Evolutionary conservation across 208 protist genomes (phyloP).

Genomic region (Wallacemonas sp.): DNA sequence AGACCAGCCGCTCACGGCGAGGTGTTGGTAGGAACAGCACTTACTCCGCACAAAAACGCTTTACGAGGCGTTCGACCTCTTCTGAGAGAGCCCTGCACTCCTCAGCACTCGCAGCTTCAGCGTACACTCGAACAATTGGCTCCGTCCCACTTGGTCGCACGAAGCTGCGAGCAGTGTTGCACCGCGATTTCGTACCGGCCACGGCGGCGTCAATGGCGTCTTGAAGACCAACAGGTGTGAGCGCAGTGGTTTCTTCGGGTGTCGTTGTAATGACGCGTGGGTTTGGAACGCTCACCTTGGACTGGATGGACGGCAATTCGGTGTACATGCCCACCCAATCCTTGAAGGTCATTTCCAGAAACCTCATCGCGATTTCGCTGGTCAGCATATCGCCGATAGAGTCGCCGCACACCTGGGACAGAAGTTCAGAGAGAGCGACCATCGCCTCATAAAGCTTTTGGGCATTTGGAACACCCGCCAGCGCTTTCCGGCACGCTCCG

Average conservation of each 20-base stretch:
- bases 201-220: constrained; percentile 80
- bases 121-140: constrained; percentile 91
- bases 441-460: not conserved
- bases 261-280: constrained; percentile 71
- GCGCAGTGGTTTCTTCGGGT: constrained; percentile 51
- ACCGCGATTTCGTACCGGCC: not conserved
- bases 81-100: constrained; percentile 31
- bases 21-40: not conserved
- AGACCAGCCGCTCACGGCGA: no score
- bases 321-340: constrained; percentile 59
- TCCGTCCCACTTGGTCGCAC: constrained; percentile 95
- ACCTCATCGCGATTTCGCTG: constrained; percentile 59
- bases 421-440: constrained; percentile 27
- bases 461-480: not conserved
- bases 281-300: constrained; percentile 50
- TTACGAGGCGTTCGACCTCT: constrained; percentile 35
- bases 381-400: constrained; percentile 79
- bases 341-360: constrained; percentile 32
- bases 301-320: constrained; percentile 54
- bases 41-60: constrained; percentile 32
- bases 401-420: constrained; percentile 88
- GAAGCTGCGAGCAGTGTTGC: constrained; percentile 65
- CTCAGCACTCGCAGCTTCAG: constrained; percentile 42
- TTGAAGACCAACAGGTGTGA: constrained; percentile 74
- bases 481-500: constrained; percentile 3